Conservation (phyloP, 371 early-diverging fungal species). For the Mucor velutinosus region DNA sequence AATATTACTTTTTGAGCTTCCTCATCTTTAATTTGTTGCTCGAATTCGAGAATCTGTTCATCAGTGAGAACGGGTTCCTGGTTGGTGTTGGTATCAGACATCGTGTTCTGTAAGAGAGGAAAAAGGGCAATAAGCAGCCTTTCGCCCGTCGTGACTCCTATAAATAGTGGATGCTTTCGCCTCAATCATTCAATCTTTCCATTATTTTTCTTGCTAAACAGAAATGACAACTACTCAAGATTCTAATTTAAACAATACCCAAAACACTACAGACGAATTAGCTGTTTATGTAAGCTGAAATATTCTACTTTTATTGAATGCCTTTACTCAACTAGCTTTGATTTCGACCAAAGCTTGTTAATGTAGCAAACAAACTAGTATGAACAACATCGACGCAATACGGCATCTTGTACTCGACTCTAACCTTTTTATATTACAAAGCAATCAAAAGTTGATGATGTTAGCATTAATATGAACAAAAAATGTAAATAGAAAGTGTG, state of each 20-base stretch:
- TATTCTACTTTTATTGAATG: not conserved
- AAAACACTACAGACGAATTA: conserved; percentile 13
- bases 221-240: not conserved
- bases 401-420: not conserved
- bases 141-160: not conserved
- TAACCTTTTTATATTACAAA: not conserved
- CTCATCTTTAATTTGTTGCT: conserved; percentile 66
- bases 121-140: not conserved
- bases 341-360: conserved; percentile 9
- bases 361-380: conserved; percentile 22
- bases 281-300: conserved; percentile 11
- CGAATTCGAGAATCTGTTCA: conserved; percentile 65
- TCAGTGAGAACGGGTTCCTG: conserved; percentile 52
- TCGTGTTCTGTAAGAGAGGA: not conserved
- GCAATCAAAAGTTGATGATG: conserved; percentile 23
- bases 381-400: not conserved
- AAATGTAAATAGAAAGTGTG: conserved; percentile 6
- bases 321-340: not conserved
- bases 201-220: not conserved
- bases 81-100: conserved; percentile 3
- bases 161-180: not conserved
- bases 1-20: conserved; percentile 54
- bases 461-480: conserved; percentile 7
- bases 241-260: not conserved
- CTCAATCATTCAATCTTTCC: not conserved